phyloP scores from a whole-genome alignment of 257 asterid genomes.

The Solanum sejunctum region DNA sequence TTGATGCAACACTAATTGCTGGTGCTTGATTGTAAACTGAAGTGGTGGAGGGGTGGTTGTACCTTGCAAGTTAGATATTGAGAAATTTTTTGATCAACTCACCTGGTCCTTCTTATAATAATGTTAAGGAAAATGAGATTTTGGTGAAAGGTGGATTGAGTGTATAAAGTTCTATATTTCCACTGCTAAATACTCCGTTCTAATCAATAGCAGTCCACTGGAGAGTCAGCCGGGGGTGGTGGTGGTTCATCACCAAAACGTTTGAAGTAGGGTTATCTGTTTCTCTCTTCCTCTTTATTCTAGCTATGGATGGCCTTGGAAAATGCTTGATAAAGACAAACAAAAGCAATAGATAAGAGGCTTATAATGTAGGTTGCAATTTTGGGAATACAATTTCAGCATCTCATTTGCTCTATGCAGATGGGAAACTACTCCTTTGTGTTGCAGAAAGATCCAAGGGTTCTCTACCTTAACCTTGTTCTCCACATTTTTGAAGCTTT shows the following conservation, averaged over 20 bases:
- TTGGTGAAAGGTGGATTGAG: background rate
- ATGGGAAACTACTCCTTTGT: background rate
- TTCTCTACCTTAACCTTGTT: background rate
- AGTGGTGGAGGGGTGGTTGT: background rate
- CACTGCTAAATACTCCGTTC: background rate
- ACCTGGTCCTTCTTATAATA: background rate
- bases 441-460: background rate
- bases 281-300: background rate
- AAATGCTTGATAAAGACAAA: background rate
- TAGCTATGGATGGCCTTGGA: background rate
- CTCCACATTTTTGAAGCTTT: background rate
- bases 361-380: background rate
- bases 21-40: background rate
- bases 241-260: background rate
- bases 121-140: background rate
- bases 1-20: background rate
- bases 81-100: background rate
- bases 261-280: background rate
- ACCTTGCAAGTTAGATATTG: background rate
- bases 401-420: background rate
- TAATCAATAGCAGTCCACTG: background rate
- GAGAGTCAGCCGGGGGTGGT: background rate
- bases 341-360: background rate
- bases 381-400: background rate
- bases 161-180: background rate